phyloP scores from a whole-genome alignment of 163 green algal species.

The Chlorella variabilis region DNA sequence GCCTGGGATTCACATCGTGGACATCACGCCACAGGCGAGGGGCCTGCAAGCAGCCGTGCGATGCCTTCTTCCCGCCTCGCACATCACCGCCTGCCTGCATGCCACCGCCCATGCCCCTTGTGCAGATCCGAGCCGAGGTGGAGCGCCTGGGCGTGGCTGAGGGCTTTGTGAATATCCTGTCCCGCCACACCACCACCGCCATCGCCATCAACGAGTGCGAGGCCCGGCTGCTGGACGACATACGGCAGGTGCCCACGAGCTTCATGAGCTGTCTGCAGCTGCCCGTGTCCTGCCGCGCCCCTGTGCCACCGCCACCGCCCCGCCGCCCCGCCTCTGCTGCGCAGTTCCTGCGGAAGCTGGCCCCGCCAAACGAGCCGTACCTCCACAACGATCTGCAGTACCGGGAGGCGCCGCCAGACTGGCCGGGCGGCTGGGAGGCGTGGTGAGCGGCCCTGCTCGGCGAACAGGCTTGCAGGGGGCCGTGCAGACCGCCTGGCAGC shows the following conservation, averaged over 20 bases:
- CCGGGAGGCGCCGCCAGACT: conserved; percentile 65
- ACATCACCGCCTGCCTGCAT: too few species aligned
- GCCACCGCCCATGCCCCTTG: not conserved
- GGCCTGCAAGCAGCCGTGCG: not conserved
- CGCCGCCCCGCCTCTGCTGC: too few species aligned
- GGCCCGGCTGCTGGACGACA: conserved; percentile 79
- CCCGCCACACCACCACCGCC: conserved; percentile 84
- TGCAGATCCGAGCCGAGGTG: conserved; percentile 30
- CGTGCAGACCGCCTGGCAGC: not conserved
- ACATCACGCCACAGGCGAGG: conserved; percentile 44
- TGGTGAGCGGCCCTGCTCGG: conserved; percentile 36
- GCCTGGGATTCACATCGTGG: conserved; percentile 60
- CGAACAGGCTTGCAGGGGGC: not conserved
- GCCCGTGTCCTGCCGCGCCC: not conserved
- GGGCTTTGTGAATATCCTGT: conserved; percentile 53
- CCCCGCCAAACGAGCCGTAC: conserved; percentile 70
- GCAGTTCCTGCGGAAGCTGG: conserved; percentile 54
- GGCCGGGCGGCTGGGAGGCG: conserved; percentile 63
- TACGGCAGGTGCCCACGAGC: conserved; percentile 59
- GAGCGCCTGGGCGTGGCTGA: conserved; percentile 36
- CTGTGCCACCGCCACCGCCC: too few species aligned
- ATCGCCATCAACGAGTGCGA: conserved; percentile 86
- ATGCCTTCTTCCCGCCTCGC: not conserved
- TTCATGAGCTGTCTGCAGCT: too few species aligned
- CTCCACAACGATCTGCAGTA: conserved; percentile 89